phyloP scores from a whole-genome alignment of 2,329 filamentous ascomycete species.

The Lachnellula occidentalis region DNA sequence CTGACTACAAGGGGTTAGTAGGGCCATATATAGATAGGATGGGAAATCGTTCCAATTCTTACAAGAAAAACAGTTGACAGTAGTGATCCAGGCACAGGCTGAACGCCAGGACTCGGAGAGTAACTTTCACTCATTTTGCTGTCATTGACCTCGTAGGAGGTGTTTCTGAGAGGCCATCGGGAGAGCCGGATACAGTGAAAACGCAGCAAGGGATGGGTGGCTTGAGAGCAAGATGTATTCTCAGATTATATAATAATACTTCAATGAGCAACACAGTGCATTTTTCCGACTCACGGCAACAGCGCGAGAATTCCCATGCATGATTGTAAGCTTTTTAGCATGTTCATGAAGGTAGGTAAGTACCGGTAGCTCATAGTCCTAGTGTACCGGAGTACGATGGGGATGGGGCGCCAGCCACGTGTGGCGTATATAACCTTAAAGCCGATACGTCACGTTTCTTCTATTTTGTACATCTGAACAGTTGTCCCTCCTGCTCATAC shows the following conservation, averaged over 20 bases:
- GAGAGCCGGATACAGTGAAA: conserved; percentile 7
- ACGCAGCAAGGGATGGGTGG: neutral
- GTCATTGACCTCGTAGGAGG: conserved; percentile 3
- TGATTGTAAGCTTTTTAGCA: no score
- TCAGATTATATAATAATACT: neutral
- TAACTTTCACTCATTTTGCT: conserved; percentile 37
- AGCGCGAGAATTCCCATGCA: neutral
- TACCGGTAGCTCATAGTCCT: neutral
- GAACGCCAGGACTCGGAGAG: conserved; percentile 32
- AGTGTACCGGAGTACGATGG: neutral
- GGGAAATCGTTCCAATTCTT: conserved; percentile 1
- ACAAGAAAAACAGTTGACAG: conserved; percentile 19
- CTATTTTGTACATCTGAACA: neutral
- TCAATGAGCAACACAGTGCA: neutral
- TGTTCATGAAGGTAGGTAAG: neutral
- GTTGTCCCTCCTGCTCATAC: neutral
- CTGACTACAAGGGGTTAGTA: conserved; percentile 37
- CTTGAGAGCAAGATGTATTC: neutral
- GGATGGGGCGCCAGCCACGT: neutral
- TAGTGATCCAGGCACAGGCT: conserved; percentile 31
- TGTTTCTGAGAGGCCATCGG: conserved; percentile 7
- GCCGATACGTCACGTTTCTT: neutral
- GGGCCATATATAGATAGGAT: conserved; percentile 5
- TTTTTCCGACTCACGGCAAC: neutral
- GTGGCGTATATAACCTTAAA: neutral